phyloP scores from a whole-genome alignment of 805 yeast genomes.

The Cyberlindnera xylosilytica region DNA sequence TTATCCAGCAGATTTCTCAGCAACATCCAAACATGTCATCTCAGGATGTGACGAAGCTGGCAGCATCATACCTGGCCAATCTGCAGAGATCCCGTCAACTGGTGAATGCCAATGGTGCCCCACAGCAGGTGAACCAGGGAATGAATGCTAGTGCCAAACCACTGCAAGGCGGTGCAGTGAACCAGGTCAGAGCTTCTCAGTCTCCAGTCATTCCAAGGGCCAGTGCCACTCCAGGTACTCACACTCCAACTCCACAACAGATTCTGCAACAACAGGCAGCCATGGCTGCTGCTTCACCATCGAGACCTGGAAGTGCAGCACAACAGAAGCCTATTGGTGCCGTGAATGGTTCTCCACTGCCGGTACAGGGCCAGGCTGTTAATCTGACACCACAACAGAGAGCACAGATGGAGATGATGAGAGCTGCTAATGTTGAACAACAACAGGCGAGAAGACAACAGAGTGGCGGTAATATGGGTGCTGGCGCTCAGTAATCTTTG shows the following conservation, averaged over 20 bases:
- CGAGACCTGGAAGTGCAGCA: constrained; percentile 1
- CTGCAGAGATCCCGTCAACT: constrained; percentile 41
- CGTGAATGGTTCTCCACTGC: constrained; percentile 5
- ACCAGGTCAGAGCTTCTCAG: constrained; percentile 8
- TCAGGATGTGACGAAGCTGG: constrained; percentile 63
- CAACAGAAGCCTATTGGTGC: constrained; percentile 5
- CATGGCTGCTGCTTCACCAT: constrained; percentile 23
- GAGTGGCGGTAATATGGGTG: neutral
- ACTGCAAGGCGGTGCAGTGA: constrained; percentile 4
- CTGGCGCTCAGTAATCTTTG: too few relatives aligned
- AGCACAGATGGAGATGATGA: constrained; percentile 28
- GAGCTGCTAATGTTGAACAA: constrained; percentile 26
- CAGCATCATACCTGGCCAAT: constrained; percentile 60
- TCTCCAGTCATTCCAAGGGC: constrained; percentile 10
- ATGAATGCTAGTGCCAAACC: neutral
- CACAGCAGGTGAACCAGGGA: neutral
- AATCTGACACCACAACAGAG: constrained; percentile 29
- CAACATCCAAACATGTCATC: constrained; percentile 61
- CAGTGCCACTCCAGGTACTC: neutral
- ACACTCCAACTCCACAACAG: constrained; percentile 41
- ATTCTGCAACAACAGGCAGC: constrained; percentile 32
- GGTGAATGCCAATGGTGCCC: constrained; percentile 20
- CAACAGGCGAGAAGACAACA: constrained; percentile 25
- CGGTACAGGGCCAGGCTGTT: neutral
- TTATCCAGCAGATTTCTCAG: constrained; percentile 60